Base-by-base conservation (phyloP, 2,329 filamentous ascomycete species). In the Ascochyta rabiei region DNA sequence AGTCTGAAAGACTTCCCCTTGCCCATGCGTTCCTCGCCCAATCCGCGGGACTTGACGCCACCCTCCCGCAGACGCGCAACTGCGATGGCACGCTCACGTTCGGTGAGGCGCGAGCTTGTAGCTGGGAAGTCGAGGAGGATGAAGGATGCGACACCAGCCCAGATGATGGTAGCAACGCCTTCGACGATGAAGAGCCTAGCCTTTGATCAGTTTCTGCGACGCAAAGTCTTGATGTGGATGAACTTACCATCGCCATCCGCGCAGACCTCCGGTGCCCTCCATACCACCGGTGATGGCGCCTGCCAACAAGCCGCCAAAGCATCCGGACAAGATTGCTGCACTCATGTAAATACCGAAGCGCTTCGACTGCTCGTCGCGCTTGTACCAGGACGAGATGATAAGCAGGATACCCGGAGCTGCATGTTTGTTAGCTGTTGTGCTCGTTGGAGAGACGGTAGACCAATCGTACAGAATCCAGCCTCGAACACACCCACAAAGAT, bases 331-430 rank as follows among this genome's bases (percentile, higher is more conserved):
- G 2, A 85, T 80, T 0, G 82, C 82, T 1, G 81, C 82, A n/a
- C 83, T 82, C 56, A 85, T 82, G 60, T 84, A 86, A 1, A 86
- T 69, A 7, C 78, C 82, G 39, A 84, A 83, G 2, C 84, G 79
- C 45, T 83, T 83, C 0, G 81, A 80, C 37, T 86, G 79, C 61
- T 87, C 84, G 12, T 79, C 78, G 43, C 79, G 81, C 56, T 82
- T 81, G 63, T 87, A 87, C 84, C 84, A 87, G 0, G 78, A 83
- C 0, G 81, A 83, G 6, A 86, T 76, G 19, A 83, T 77, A 40
- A 81, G 78, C 40, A 83, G 72, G 38, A 84, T 78, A 23, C 83
- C 84, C 0, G 84, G 83, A 40, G 80, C 82, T 51, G 18, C 15
- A 33, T 3, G 4, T 15, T 13, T 6, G 9, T 51, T n/a, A 51